Percentiles rank a stretch among this genome's conserved stretches.
phyloP scores from a whole-genome alignment of 2,329 filamentous ascomycete species.

The Talaromyces sp. region DNA sequence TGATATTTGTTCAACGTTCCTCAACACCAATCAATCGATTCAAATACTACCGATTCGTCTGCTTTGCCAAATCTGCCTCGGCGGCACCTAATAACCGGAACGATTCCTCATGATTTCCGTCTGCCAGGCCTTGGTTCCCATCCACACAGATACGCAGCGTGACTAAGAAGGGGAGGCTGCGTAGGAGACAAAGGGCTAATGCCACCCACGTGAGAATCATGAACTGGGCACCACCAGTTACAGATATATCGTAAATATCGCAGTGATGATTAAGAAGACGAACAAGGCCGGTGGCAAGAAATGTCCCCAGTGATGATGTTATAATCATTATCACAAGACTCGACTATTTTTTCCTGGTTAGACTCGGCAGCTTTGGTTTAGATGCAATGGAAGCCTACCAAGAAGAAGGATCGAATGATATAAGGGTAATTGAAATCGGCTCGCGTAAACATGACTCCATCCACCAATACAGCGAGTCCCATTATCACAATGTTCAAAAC shows the following conservation, averaged over 20 bases:
- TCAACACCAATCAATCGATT: neutral
- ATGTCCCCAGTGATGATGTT: neutral
- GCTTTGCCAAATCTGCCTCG: neutral
- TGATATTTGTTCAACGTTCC: no score
- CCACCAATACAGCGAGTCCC: neutral
- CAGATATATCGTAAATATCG: conserved; percentile 1
- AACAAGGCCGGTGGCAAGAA: neutral
- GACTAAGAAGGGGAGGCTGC: conserved; percentile 1
- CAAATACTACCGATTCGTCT: neutral
- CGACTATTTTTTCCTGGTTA: neutral
- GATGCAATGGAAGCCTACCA: neutral
- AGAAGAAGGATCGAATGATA: neutral
- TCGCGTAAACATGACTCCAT: conserved; percentile 2
- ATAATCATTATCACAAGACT: conserved; percentile 3
- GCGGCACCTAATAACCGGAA: neutral
- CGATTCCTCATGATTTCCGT: neutral
- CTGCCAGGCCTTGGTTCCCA: neutral
- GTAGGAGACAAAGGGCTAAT: neutral
- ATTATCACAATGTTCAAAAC: conserved; percentile 3
- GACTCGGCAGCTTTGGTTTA: no score
- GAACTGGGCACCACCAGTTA: neutral
- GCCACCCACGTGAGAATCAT: conserved; percentile 3
- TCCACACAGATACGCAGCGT: neutral
- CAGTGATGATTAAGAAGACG: conserved; percentile 2
- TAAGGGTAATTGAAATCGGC: neutral